Base-by-base conservation (phyloP, 2,329 filamentous ascomycete species). In the Alternaria postmessia region DNA sequence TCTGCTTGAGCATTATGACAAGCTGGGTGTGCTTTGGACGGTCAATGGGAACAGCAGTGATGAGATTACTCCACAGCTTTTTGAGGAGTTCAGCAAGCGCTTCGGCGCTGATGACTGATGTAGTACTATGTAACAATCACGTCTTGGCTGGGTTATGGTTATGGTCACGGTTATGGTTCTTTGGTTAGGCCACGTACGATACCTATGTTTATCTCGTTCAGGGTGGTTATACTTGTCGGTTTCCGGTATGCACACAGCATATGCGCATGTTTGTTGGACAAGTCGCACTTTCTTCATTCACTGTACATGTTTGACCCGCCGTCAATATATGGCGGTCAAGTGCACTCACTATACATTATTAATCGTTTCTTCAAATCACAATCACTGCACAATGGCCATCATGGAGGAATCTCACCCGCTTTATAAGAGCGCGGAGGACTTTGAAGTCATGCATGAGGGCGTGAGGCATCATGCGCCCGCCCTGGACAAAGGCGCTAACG, bases 21-120 rank as follows among this genome's bases (percentile, higher is more conserved):
- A 87, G 65, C 90, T 91, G 76, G 93, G 92, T 9, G 89, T 97
- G 12, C 81, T 99, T 38, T 93, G 91, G 87, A 92, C 92, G 63
- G 93, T 97, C 4, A 85, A 92, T 69, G 95, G 95, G 22, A 88
- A 94, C 80, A 94, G 89, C 77, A 97, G 93, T 74, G 92, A 99
- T 75, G 95, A 98, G 81, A 99, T 99, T 70, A 94, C 87, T 54
- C 95, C 95, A n/a, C 89, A 93, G 82, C 83, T 99, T 28, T 91
- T 93, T 73, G 81, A 83, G 8, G 93, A 97, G 80, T 92, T 99
- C 77, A 89, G 92, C 80, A 87, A 83, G 74, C 86, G 91, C 57
- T 98, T 98, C 80, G 84, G 72, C 52, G 66, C 54, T 39, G 51
- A 65, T 47, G 65, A 68, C 30, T 74, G 57, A 68, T 67, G 43